Base-by-base conservation (phyloP, 179 eudicot genomes). In the Carnegiea gigantea region DNA sequence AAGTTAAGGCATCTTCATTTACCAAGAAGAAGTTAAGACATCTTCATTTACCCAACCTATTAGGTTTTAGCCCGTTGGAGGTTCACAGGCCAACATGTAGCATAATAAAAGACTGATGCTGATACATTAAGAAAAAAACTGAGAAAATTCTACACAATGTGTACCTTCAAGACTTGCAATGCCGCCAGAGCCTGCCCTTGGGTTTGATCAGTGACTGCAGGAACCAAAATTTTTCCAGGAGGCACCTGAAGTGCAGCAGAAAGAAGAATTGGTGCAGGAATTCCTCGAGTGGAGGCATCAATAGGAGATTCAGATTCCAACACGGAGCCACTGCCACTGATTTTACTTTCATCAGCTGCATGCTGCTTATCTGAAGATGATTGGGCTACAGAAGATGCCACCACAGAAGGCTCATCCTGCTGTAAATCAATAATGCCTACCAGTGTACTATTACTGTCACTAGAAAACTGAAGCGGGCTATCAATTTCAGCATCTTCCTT, bases 161-260 rank as follows among this genome's bases (percentile, higher is more conserved):
- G 70, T 82, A 92, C 99, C 98, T 94, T 96, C 67, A 96, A 86
- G 75, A 92, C 99, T 88, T 96, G 99, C 86, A 96, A 84, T 59
- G 99, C 99, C 24, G 93, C 89, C 81, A 96, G 75, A 53, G 98
- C 95, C 86, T 96, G 99, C 79, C 93, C 92, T 77, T 96, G 99
- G 84, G 90, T 90, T 86, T 90, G 98, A 90, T 96, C 99, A 83
- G 88, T 86, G 74, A 79, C 89, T 49, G 97, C 97, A 92, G 98
- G 96, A 77, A 96, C 91, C 89, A 96, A 84, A 86, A 96, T 91
- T 85, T 90, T 96, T 79, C 99, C 99, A 67, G 95, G 93, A 77
- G 84, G 83, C 70, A 86, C 84, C 92, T 86, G 95, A 78, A 93
- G 91, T 81, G 93, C 89, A 83, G 93, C 88, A 87, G 92, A 90